A percentile compares a stretch with the other conserved stretches of the same genome.
These are phyloP conservation scores for Helminthosporium solani DNA, from an alignment of 2,329 filamentous ascomycete genomes.

Conservation along the genomic window DNA sequence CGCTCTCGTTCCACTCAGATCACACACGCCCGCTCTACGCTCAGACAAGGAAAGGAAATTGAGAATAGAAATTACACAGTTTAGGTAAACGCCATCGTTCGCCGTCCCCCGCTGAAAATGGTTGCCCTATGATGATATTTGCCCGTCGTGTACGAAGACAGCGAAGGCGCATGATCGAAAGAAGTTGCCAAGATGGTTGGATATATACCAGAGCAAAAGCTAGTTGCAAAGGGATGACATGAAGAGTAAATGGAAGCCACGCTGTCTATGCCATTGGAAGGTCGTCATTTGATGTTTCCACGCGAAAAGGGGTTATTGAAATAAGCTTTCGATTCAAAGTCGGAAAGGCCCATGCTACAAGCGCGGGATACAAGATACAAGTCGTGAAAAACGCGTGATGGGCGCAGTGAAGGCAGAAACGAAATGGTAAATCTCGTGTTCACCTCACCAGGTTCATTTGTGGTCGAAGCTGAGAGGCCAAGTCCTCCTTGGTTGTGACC, in stretches of 20 bases:
- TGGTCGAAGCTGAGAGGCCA: slow-evolving; percentile 60
- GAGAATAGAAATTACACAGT: slow-evolving; percentile 27
- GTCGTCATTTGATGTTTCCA: slow-evolving; percentile 27
- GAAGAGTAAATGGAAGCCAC: slow-evolving; percentile 17
- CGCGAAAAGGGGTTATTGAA: slow-evolving; percentile 14
- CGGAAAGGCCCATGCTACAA: slow-evolving; percentile 36
- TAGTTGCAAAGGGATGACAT: slow-evolving; percentile 10
- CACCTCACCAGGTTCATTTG: slow-evolving; percentile 52
- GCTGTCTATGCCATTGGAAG: slow-evolving; percentile 32
- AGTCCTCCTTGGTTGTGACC: slow-evolving; percentile 72
- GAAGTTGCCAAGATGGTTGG: slow-evolving; percentile 4
- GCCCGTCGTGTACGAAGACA: slow-evolving; percentile 12
- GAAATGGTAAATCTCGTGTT: slow-evolving; percentile 23
- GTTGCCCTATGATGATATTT: slow-evolving; percentile 9
- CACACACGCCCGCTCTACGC: neutral
- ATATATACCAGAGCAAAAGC: slow-evolving; percentile 11
- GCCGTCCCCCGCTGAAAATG: slow-evolving; percentile 12
- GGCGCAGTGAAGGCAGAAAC: slow-evolving; percentile 9
- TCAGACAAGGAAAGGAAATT: neutral
- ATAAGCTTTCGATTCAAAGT: slow-evolving; percentile 25
- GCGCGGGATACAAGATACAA: slow-evolving; percentile 22
- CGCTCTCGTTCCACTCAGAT: neutral
- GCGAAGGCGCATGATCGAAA: slow-evolving; percentile 6
- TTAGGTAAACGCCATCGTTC: slow-evolving; percentile 18
- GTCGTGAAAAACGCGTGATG: slow-evolving; percentile 23